Conservation (phyloP, 495 filamentous ascomycete genomes). For the Darksidea phi region DNA sequence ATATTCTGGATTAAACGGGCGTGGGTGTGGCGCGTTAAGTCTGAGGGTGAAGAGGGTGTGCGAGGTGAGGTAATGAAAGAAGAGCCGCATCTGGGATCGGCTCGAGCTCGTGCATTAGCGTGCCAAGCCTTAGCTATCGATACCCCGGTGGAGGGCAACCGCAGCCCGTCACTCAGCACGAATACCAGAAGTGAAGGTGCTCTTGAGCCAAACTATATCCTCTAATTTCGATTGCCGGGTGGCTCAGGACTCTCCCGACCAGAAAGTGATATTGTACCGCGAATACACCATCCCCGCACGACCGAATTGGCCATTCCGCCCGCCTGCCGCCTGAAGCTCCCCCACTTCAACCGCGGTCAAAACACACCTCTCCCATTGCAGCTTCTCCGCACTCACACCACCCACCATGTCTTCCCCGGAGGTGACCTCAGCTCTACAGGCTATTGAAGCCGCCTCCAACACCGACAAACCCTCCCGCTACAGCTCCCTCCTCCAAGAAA, state of each 20-base stretch:
- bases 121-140: slow-evolving; percentile 19
- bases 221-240: not conserved
- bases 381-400: not conserved
- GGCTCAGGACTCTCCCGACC: too few relatives aligned
- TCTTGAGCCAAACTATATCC: not conserved
- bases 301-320: too few relatives aligned
- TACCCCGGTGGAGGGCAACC: not conserved
- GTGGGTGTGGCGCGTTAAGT: not conserved
- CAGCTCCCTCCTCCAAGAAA: slow-evolving; percentile 63
- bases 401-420: slow-evolving; percentile 58
- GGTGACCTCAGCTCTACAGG: slow-evolving; percentile 55
- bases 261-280: too few relatives aligned
- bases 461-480: slow-evolving; percentile 62
- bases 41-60: not conserved
- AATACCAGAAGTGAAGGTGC: too few relatives aligned
- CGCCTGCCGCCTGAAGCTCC: slow-evolving; percentile 19
- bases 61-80: slow-evolving; percentile 4
- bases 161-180: too few relatives aligned
- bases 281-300: too few relatives aligned
- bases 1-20: not conserved
- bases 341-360: not conserved
- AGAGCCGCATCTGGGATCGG: slow-evolving; percentile 6
- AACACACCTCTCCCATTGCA: not conserved
- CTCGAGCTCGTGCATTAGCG: slow-evolving; percentile 4
- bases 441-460: slow-evolving; percentile 53